Evolutionary conservation across 768 basidiomycete species (phyloP), one percentile per base, ranked within the genome.

Genomic region (Boletus tylopilopsis): DNA sequence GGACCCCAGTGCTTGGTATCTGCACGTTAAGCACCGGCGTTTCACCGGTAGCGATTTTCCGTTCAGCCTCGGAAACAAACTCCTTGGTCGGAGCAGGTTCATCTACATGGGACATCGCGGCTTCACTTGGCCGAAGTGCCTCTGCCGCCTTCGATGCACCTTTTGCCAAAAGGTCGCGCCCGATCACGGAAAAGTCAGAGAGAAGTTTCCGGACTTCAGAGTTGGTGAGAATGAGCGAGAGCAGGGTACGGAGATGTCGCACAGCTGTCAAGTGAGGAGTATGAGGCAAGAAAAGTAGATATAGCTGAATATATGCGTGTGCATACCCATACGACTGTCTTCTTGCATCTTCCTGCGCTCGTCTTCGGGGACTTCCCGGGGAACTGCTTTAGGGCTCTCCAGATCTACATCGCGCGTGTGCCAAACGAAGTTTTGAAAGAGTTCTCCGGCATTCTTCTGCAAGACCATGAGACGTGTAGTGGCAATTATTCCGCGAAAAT

Each of bases 341-440:
- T 73, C 64, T 47, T 76, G 71, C 7, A 72, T 68, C 47, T 79
- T 86, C 1, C 73, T 72, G 51, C 75, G 74, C 51, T 78, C 76
- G n/a, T 80, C 73, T n/a, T 80, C 77, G 47, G 69, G 56, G 25
- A 66, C 60, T 48, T 67, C 72, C 49, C 56, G 64, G 21, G 73
- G 67, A 47, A 73, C 74, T 36, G 66, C 70, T 68, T 76, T 78
- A 32, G 65, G 61, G 47, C 64, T 77, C 64, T 55, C 57, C 1
- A 25, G 15, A 7, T 55, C 52, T 18, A 84, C 71, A 32, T 79
- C 78, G 29, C 78, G 72, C 2, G 89, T 90, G 52, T 84, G 79
- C 87, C 87, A 94, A 34, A 94, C 68, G 57, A 95, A 94, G 60
- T 89, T 85, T 69, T 97, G 95, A 66, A 96, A 76, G 34, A 97